Evolutionary conservation across 768 basidiomycete genomes (phyloP), one percentile per base, ranked within the genome.

Genomic region (Gloeopeniophorella convolvens): DNA sequence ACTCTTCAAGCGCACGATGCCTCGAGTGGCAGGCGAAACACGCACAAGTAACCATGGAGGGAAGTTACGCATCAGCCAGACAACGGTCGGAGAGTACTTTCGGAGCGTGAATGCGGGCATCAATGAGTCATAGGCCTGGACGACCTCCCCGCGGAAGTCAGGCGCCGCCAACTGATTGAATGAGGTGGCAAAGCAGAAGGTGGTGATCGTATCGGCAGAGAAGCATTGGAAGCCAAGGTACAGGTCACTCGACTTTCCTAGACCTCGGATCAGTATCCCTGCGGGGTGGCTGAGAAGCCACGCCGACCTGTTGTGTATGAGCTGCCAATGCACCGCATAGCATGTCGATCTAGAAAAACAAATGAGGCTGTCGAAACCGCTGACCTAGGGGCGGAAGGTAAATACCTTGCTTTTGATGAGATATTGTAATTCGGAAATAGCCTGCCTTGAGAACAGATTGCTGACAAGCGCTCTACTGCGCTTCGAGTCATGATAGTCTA

Each of bases 171-270:
- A 59, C 9, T 66, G 61, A 39, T 69, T 59, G 26, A 64, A 51
- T 18, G 60, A 67, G 23, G 61, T 58, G 12, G 66, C 65, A 44
- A 75, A 74, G 55, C 68, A 69, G 54, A 73, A 72, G 5, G 67
- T 62, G 10, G 72, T 63, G 43, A 76, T 70, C 42, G 72, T 68
- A 52, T 75, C 75, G 53, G 73, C 58, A 9, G 72, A 66, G 12
- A 67, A 62, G 27, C 70, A 70, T 28, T 72, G 66, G 42, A 71
- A 75, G 4, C 71, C 73, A 28, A 68, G 58, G 59, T 67, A 68
- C 57, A 74, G 62, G 45, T 73, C 61, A 5, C 61, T 60, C 3
- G 70, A 64, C 26, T 42, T 54, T 40, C 50, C 48, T 24, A 18
- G 3, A 9, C n/a, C 13, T 9, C 5, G 41, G 26, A 12, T 24